Percentiles rank a stretch among this genome's conserved stretches.
These are phyloP conservation scores for Ceratocystis diversiconidia DNA, from an alignment of 2,329 filamentous ascomycete genomes.

Conservation along the genomic window DNA sequence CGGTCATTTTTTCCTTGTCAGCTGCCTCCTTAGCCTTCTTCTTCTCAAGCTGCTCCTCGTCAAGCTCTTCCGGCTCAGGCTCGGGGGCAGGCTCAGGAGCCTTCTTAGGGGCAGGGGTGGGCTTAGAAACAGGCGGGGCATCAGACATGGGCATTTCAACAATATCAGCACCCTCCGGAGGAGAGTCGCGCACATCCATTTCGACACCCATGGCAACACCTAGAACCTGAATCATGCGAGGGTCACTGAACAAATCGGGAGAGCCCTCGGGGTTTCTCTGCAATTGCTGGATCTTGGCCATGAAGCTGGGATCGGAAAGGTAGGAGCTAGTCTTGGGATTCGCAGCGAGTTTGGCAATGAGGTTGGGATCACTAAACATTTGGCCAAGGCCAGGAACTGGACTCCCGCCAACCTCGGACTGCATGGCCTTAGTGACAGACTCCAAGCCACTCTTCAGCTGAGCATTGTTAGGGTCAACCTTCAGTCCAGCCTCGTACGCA, in stretches of 20 bases:
- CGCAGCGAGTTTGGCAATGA: conserved; percentile 76
- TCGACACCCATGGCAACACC: conserved; percentile 88
- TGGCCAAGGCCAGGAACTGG: conserved; percentile 64
- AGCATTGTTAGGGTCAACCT: conserved; percentile 80
- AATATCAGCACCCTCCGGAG: conserved; percentile 22
- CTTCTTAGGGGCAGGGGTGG: conserved; percentile 28
- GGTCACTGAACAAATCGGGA: conserved; percentile 72
- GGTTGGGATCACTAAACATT: conserved; percentile 87
- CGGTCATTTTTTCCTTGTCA: conserved; percentile 85
- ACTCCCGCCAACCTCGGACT: conserved; percentile 34
- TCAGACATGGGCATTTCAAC: conserved; percentile 71
- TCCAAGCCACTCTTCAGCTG: conserved; percentile 81
- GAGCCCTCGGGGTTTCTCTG: conserved; percentile 68
- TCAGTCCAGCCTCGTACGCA: conserved; percentile 87
- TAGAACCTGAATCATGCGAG: conserved; percentile 84
- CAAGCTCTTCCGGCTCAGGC: conserved; percentile 55
- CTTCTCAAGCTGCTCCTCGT: conserved; percentile 71
- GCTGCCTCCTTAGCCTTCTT: conserved; percentile 85
- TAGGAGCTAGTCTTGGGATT: conserved; percentile 85
- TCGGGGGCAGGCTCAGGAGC: conserved; percentile 39
- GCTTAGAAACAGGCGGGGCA: conserved; percentile 31
- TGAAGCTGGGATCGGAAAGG: conserved; percentile 73
- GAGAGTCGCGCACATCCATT: conserved; percentile 44
- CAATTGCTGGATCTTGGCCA: conserved; percentile 73
- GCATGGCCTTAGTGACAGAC: conserved; percentile 75